A percentile compares a stretch with the other conserved stretches of the same genome.
phyloP scores from a whole-genome alignment of 164 flowering plant species.

The Macadamia tetraphylla region DNA sequence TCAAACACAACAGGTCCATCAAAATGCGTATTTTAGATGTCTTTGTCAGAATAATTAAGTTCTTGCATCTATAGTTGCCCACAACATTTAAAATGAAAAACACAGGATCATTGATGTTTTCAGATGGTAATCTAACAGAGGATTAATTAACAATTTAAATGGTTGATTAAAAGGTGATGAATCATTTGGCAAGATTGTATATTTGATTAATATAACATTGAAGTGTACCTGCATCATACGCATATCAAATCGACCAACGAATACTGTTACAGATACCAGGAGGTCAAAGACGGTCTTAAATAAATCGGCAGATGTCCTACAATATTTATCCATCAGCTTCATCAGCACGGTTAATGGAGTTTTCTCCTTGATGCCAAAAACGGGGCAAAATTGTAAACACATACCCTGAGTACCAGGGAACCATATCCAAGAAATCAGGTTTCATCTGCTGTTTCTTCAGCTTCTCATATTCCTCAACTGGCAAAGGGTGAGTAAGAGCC shows the following conservation, averaged over 20 bases:
- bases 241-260: slow-evolving; percentile 99
- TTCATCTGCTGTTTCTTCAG: slow-evolving; percentile 78
- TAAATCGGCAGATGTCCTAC: slow-evolving; percentile 98
- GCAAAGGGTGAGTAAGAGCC: slow-evolving; percentile 91
- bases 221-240: slow-evolving; percentile 97
- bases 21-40: too few species aligned
- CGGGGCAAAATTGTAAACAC: slow-evolving; percentile 2
- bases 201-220: background rate
- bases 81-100: too few species aligned
- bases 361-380: background rate
- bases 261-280: slow-evolving; percentile 92
- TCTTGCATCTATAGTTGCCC: too few species aligned
- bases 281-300: slow-evolving; percentile 98
- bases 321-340: slow-evolving; percentile 17
- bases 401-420: slow-evolving; percentile 99
- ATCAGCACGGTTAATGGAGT: slow-evolving; percentile 1
- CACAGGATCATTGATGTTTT: too few species aligned
- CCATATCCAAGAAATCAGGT: slow-evolving; percentile 97
- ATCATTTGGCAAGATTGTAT: background rate
- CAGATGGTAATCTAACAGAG: too few species aligned
- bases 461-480: slow-evolving; percentile 68
- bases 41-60: too few species aligned
- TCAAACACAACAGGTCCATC: too few species aligned
- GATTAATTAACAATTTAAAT: too few species aligned
- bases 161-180: background rate